Base-by-base conservation (phyloP, 345 rosid genomes). In the Brassica nigra region DNA sequence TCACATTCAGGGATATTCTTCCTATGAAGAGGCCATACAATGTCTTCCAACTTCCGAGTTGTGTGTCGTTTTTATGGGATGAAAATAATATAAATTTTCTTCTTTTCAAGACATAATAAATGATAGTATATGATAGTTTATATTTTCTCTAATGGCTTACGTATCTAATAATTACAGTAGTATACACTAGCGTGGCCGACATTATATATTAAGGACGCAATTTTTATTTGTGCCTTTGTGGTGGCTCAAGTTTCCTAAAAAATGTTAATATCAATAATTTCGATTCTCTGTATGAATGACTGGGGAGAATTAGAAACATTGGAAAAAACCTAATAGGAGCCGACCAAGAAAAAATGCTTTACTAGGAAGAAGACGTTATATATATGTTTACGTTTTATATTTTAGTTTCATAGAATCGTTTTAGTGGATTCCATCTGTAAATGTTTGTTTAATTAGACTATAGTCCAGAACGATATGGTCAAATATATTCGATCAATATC, bases 1-100 rank as follows among this genome's bases (percentile, higher is more conserved):
- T 62, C 16, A 27, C 47, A 61, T 73, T 74, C 75, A 70, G 34
- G 65, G 15, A 79, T 79, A 79, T 79, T 61, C 82, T 73, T 71
- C 61, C 15, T 15, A 71, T 16, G 72, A 64, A 37, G 66, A 54
- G 11, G 12, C 64, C 70, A 70, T 70, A 29, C 39, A 63, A 8
- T 20, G 39, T 77, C 70, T 70, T 70, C 39, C 52, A 65, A 36
- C 4, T 75, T 34, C 3, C 27, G 23, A 62, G 16, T 61, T 11
- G 6, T 2, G 5, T 27, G 67, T 37, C 47, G 28, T 67, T 54
- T 68, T 39, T 68, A 28, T 76, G 20, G 4, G 61, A 59, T 29
- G 5, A 30, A 11, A 31, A 8, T 39, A 68, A 36, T 34, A 4
- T 3, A 54, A 7, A 67, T 14, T 8, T 49, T 33, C 11, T 30